These are phyloP conservation scores for Penicillium sp. DNA, from an alignment of 2,329 filamentous ascomycete species.

Conservation along the genomic window DNA sequence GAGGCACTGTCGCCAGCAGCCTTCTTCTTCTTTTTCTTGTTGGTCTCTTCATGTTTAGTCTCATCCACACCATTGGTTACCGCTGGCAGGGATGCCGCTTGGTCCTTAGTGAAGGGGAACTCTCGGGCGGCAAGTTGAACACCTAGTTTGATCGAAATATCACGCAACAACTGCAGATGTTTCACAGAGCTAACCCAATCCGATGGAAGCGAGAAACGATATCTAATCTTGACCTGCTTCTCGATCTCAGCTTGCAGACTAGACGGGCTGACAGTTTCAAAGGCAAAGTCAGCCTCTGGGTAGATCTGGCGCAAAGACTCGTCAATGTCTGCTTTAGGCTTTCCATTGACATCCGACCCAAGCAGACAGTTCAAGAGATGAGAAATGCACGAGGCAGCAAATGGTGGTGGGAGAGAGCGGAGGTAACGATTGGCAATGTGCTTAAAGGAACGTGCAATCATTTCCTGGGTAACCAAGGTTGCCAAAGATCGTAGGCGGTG, in stretches of 20 bases:
- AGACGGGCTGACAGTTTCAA: conserved; percentile 73
- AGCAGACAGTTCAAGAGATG: conserved; percentile 94
- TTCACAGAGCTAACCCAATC: conserved; percentile 66
- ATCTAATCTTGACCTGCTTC: conserved; percentile 68
- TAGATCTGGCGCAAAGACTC: conserved; percentile 70
- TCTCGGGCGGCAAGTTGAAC: conserved; percentile 79
- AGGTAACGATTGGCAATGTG: conserved; percentile 79
- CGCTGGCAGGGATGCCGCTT: conserved; percentile 30
- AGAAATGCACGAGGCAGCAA: conserved; percentile 73
- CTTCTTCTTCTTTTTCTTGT: conserved; percentile 58
- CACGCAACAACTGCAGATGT: conserved; percentile 80
- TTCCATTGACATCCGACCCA: conserved; percentile 69
- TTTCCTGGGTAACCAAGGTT: conserved; percentile 79
- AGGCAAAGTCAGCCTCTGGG: conserved; percentile 74
- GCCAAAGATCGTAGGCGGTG: conserved; percentile 72
- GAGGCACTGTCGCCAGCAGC: conserved; percentile 44
- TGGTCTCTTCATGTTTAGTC: conserved; percentile 23
- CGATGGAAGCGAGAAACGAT: conserved; percentile 67
- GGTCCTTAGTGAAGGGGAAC: conserved; percentile 61
- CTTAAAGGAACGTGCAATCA: conserved; percentile 94
- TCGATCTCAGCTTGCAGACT: conserved; percentile 66
- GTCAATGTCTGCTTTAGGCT: conserved; percentile 75
- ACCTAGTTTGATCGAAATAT: conserved; percentile 83
- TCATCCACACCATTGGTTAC: conserved; percentile 36
- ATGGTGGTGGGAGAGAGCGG: conserved; percentile 70